phyloP scores from a whole-genome alignment of 768 basidiomycete genomes.

The Podaxis sp. region DNA sequence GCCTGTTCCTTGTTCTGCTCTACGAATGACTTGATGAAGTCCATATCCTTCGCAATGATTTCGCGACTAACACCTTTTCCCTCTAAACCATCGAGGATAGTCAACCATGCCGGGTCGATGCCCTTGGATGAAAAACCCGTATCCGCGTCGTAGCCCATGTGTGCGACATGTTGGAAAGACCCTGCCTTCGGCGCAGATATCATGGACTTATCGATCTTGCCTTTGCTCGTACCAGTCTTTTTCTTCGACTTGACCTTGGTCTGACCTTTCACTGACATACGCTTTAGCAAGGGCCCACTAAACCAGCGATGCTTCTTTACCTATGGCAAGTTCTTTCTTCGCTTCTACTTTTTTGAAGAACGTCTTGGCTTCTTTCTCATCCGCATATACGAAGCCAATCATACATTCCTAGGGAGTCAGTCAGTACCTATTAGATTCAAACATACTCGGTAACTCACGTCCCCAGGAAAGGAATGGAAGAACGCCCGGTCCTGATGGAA shows the following conservation, averaged over 20 bases:
- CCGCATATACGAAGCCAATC: constrained; percentile 88
- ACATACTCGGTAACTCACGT: constrained; percentile 57
- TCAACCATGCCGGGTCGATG: constrained; percentile 88
- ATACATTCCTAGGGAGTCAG: constrained; percentile 67
- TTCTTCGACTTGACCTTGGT: constrained; percentile 54
- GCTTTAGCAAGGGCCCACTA: not conserved
- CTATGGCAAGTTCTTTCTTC: constrained; percentile 57
- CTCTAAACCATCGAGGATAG: constrained; percentile 65
- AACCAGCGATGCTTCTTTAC: constrained; percentile 31
- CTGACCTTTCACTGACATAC: constrained; percentile 6
- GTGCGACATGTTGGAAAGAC: constrained; percentile 87
- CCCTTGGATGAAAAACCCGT: constrained; percentile 83
- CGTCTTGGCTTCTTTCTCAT: constrained; percentile 79
- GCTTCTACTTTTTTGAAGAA: constrained; percentile 82
- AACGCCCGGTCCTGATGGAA: constrained; percentile 83
- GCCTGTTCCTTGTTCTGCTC: constrained; percentile 40
- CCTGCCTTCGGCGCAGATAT: constrained; percentile 80
- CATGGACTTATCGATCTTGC: constrained; percentile 89
- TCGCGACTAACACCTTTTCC: constrained; percentile 63
- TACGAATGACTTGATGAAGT: constrained; percentile 87
- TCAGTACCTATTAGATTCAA: constrained; percentile 4
- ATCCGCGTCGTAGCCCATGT: constrained; percentile 92
- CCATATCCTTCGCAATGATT: constrained; percentile 74
- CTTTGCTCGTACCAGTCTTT: constrained; percentile 58
- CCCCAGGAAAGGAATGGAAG: constrained; percentile 91